Conservation (phyloP, 2,329 filamentous ascomycete genomes). For the Diplodia corticola region DNA sequence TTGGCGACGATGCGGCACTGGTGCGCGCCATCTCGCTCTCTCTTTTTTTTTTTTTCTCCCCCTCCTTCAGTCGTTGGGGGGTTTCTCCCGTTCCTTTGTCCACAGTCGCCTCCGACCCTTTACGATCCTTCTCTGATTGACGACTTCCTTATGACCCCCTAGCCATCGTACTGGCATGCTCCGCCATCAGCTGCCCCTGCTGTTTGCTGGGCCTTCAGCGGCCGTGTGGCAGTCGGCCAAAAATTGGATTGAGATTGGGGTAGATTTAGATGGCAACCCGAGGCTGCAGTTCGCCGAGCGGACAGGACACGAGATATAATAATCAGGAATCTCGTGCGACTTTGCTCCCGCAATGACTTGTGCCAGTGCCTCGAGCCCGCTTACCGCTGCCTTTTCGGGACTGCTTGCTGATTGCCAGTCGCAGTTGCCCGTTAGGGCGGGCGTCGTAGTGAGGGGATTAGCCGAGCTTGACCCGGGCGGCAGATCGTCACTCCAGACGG, state of each 20-base stretch:
- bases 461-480: background rate
- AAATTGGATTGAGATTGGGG: slow-evolving; percentile 1
- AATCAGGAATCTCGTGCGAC: background rate
- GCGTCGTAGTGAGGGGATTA: background rate
- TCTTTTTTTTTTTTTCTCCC: background rate
- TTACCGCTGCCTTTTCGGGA: no score
- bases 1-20: background rate
- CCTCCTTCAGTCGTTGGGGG: background rate
- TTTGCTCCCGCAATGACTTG: background rate
- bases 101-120: slow-evolving; percentile 18
- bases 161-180: slow-evolving; percentile 2
- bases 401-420: background rate
- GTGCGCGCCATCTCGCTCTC: background rate
- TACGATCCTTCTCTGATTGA: slow-evolving; percentile 17
- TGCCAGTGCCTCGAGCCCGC: no score
- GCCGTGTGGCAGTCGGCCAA: slow-evolving; percentile 7
- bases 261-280: slow-evolving; percentile 14
- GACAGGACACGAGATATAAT: slow-evolving; percentile 4
- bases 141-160: slow-evolving; percentile 11
- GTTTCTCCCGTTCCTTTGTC: slow-evolving; percentile 2
- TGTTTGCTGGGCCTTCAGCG: slow-evolving; percentile 2
- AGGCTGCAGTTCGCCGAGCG: slow-evolving; percentile 14
- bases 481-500: slow-evolving; percentile 4
- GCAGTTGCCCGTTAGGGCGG: background rate
- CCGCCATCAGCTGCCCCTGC: background rate